Evolutionary conservation across 768 basidiomycete species (phyloP).

Genomic region (Crepidotus variabilis): DNA sequence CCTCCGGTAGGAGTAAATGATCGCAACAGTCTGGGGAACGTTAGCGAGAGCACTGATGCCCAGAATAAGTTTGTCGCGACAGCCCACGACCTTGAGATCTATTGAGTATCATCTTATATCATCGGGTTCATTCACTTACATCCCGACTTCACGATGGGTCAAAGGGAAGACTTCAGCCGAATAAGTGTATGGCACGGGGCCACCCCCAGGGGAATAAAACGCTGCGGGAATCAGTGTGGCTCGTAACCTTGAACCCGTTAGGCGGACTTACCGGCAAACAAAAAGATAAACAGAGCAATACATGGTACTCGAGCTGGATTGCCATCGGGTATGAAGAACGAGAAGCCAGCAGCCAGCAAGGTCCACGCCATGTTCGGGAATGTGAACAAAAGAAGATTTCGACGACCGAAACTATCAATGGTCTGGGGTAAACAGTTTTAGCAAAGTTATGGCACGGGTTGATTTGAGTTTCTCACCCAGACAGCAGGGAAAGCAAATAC

Average conservation of each 20-base stretch:
- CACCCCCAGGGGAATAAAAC: slow-evolving; percentile 83
- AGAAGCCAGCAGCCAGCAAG: slow-evolving; percentile 75
- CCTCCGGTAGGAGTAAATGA: slow-evolving; percentile 37
- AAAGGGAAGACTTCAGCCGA: slow-evolving; percentile 92
- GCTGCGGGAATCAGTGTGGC: slow-evolving; percentile 19
- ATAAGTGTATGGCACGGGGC: slow-evolving; percentile 88
- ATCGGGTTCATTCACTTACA: slow-evolving; percentile 26
- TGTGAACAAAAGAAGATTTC: slow-evolving; percentile 69
- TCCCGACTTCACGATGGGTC: slow-evolving; percentile 67
- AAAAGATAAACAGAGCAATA: slow-evolving; percentile 39
- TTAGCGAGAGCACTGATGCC: slow-evolving; percentile 51
- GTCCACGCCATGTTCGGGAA: slow-evolving; percentile 83
- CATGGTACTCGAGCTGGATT: slow-evolving; percentile 37
- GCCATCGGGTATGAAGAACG: slow-evolving; percentile 45
- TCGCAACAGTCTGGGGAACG: slow-evolving; percentile 54
- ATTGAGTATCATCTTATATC: slow-evolving; percentile 22
- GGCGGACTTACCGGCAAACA: slow-evolving; percentile 34
- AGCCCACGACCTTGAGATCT: slow-evolving; percentile 44
- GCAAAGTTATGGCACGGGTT: background rate
- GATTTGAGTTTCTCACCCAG: background rate
- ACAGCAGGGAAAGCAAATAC: slow-evolving; percentile 65
- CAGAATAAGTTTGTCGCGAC: slow-evolving; percentile 49
- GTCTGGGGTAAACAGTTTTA: slow-evolving; percentile 28
- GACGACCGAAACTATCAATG: slow-evolving; percentile 74
- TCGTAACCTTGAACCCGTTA: background rate